Conservation (phyloP, 1,139 yeast species). For the Sugiyamaella castrensis region DNA sequence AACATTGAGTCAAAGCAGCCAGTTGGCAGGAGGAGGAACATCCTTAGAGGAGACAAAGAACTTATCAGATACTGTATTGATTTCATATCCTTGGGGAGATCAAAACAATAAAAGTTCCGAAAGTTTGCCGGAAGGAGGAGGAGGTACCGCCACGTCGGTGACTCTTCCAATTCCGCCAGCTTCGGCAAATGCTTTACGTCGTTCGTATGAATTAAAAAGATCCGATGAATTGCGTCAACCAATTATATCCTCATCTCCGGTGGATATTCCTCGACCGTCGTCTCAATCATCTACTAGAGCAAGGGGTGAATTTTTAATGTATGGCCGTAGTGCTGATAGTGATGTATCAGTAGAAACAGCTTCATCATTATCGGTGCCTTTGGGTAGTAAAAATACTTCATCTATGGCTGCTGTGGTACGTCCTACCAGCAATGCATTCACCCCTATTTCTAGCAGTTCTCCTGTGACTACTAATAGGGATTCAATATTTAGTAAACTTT, state of each 20-base stretch:
- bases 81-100: slow-evolving; percentile 15
- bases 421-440: no score
- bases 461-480: background rate
- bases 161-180: no score
- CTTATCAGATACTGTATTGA: slow-evolving; percentile 7
- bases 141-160: background rate
- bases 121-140: no score
- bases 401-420: no score
- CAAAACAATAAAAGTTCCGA: slow-evolving; percentile 11
- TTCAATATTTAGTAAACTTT: slow-evolving; percentile 3
- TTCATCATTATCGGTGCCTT: no score
- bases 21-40: slow-evolving; percentile 5
- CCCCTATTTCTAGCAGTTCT: no score
- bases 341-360: no score
- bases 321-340: no score
- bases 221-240: background rate
- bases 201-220: background rate
- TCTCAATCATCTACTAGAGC: slow-evolving; percentile 1
- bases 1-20: no score
- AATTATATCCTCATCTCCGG: slow-evolving; percentile 1
- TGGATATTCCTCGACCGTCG: background rate
- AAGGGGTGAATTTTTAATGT: background rate
- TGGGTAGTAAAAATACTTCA: no score
- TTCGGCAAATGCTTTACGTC: no score
- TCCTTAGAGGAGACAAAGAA: background rate